phyloP scores from a whole-genome alignment of 805 yeast genomes.

The Cephaloascus fragrans region DNA sequence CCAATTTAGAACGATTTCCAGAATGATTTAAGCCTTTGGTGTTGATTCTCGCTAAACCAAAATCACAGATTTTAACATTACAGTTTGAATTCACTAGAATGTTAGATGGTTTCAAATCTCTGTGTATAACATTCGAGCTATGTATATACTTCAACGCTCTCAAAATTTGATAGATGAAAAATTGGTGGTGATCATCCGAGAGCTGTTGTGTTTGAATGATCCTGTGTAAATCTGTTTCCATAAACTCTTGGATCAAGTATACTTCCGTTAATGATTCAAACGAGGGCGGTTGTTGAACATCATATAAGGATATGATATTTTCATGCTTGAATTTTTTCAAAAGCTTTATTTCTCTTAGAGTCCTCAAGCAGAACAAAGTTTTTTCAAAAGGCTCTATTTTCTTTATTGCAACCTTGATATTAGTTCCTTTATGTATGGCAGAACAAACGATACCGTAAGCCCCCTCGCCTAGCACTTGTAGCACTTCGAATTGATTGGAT shows the following conservation, averaged over 20 bases:
- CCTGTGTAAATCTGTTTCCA: constrained; percentile 67
- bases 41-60: constrained; percentile 56
- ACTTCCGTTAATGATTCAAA: constrained; percentile 60
- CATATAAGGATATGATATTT: constrained; percentile 58
- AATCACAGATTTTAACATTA: constrained; percentile 70
- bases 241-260: constrained; percentile 64
- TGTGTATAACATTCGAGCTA: constrained; percentile 62
- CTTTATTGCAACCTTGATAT: constrained; percentile 64
- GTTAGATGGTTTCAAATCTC: constrained; percentile 73
- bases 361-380: constrained; percentile 56
- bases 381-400: constrained; percentile 65
- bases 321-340: constrained; percentile 63
- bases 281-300: constrained; percentile 53
- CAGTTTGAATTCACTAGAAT: constrained; percentile 58
- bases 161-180: constrained; percentile 59
- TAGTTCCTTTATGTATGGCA: constrained; percentile 54
- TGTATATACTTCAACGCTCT: constrained; percentile 66
- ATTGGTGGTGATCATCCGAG: constrained; percentile 60
- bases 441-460: constrained; percentile 75
- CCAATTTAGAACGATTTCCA: constrained; percentile 10
- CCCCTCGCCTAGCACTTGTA: constrained; percentile 65
- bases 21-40: constrained; percentile 29
- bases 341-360: constrained; percentile 61
- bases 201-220: constrained; percentile 48
- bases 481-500: constrained; percentile 49